A percentile compares a stretch with the other conserved stretches of the same genome.
phyloP scores from a whole-genome alignment of 225 moss, liverwort and hornwort species.

The Thuidium tamariscinum region DNA sequence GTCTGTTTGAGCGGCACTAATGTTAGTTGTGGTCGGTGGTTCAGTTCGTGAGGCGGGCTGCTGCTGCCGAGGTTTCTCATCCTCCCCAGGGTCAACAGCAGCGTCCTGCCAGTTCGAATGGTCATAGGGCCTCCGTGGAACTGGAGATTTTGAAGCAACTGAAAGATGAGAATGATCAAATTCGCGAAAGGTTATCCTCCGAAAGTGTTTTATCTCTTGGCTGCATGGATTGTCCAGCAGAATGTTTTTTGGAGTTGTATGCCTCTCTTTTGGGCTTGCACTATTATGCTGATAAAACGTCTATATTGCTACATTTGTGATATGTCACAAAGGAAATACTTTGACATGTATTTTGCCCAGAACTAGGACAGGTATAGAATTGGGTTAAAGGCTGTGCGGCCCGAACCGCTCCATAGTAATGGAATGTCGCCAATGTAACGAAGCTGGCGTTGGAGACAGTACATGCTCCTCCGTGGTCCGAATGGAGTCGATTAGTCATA shows the following conservation, averaged over 20 bases:
- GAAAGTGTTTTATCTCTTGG: neutral
- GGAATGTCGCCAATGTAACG: neutral
- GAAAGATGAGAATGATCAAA: constrained; percentile 36
- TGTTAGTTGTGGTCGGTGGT: neutral
- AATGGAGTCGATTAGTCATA: neutral
- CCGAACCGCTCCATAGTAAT: neutral
- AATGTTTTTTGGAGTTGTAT: neutral
- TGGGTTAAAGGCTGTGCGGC: fast-evolving
- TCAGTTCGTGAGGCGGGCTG: constrained; percentile 38
- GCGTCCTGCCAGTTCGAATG: constrained; percentile 21
- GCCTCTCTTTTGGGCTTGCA: neutral
- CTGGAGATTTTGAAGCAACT: constrained; percentile 41
- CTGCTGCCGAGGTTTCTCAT: constrained; percentile 25
- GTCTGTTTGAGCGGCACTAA: neutral
- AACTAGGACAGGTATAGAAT: no score
- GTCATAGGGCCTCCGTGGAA: constrained; percentile 20
- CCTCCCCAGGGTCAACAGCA: constrained; percentile 10
- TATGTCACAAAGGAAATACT: neutral
- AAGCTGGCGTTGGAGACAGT: neutral
- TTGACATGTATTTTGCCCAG: neutral
- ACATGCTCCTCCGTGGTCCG: neutral
- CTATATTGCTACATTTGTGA: fast-evolving
- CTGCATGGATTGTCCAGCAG: neutral
- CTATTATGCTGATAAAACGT: neutral
- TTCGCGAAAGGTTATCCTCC: constrained; percentile 19